Percentiles rank a stretch among this genome's conserved stretches.
Evolutionary conservation across 345 rosid species (phyloP).

Genomic region (Trapa bicornis): DNA sequence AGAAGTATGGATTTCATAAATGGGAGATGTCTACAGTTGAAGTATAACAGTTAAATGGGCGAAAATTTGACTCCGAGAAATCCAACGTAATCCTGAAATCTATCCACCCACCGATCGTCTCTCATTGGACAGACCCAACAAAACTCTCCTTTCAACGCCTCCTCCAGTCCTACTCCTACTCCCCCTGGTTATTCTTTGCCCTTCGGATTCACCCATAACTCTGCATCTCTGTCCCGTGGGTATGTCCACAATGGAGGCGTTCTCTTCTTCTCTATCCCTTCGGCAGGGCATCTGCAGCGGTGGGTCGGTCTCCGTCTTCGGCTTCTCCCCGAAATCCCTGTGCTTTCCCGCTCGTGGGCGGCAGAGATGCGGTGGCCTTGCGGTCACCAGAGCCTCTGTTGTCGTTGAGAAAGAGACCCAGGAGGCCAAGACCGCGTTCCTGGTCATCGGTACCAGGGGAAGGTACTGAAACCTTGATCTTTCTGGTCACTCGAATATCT

Average conservation of each 20-base stretch:
- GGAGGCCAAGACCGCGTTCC: conserved; percentile 51
- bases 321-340: conserved; percentile 33
- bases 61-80: too few species aligned
- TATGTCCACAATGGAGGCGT: conserved; percentile 19
- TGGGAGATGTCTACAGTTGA: too few species aligned
- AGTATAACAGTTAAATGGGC: too few species aligned
- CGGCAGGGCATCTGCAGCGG: conserved; percentile 18
- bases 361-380: conserved; percentile 12
- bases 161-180: not conserved
- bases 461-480: conserved; percentile 30
- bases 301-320: conserved; percentile 44
- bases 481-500: not conserved
- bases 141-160: conserved; percentile 14
- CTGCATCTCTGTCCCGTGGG: not conserved
- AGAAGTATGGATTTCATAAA: too few species aligned
- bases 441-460: conserved; percentile 92
- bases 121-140: not conserved
- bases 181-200: not conserved
- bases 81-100: conserved; percentile 8
- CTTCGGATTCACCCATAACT: not conserved
- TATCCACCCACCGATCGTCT: conserved; percentile 1
- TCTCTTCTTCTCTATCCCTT: conserved; percentile 20
- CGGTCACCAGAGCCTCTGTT: conserved; percentile 45
- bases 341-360: conserved; percentile 18
- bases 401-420: conserved; percentile 45